These are phyloP conservation scores for Boletus coccyginus DNA, from an alignment of 768 basidiomycete species.

Conservation along the genomic window DNA sequence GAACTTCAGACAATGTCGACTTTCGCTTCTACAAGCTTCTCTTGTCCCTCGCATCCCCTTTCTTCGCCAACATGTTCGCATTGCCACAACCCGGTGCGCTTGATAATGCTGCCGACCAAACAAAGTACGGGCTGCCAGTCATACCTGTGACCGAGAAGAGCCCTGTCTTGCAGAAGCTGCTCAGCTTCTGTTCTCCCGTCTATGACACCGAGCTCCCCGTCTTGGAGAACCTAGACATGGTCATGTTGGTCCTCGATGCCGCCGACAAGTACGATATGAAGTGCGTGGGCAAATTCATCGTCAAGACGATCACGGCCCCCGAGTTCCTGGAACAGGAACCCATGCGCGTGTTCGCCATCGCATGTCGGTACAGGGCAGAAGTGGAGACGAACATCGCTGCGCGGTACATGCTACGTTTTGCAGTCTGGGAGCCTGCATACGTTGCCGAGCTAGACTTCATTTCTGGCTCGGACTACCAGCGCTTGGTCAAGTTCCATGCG, in stretches of 20 bases:
- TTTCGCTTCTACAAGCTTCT: conserved; percentile 56
- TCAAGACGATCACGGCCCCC: conserved; percentile 31
- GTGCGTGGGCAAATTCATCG: conserved; percentile 36
- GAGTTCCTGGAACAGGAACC: conserved; percentile 34
- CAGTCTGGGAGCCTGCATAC: conserved; percentile 32
- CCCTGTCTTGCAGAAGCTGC: conserved; percentile 38
- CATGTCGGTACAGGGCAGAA: conserved; percentile 36
- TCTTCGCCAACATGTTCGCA: conserved; percentile 56
- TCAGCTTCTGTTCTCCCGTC: conserved; percentile 49
- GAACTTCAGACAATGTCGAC: conserved; percentile 49
- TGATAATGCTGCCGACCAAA: conserved; percentile 29
- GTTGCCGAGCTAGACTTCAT: conserved; percentile 37
- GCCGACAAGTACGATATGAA: conserved; percentile 53
- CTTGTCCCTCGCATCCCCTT: conserved; percentile 53
- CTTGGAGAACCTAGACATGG: conserved; percentile 38
- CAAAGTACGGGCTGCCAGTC: conserved; percentile 37
- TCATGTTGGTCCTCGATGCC: conserved; percentile 42
- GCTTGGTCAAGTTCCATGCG: conserved; percentile 35
- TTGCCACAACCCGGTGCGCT: conserved; percentile 42
- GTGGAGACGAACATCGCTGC: conserved; percentile 37
- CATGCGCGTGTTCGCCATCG: conserved; percentile 37
- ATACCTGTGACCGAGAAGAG: conserved; percentile 49
- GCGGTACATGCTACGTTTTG: conserved; percentile 34
- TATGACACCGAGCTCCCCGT: conserved; percentile 33
- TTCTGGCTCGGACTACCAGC: conserved; percentile 36